Base-by-base conservation (phyloP, 768 basidiomycete species). In the Podaxis sp. region DNA sequence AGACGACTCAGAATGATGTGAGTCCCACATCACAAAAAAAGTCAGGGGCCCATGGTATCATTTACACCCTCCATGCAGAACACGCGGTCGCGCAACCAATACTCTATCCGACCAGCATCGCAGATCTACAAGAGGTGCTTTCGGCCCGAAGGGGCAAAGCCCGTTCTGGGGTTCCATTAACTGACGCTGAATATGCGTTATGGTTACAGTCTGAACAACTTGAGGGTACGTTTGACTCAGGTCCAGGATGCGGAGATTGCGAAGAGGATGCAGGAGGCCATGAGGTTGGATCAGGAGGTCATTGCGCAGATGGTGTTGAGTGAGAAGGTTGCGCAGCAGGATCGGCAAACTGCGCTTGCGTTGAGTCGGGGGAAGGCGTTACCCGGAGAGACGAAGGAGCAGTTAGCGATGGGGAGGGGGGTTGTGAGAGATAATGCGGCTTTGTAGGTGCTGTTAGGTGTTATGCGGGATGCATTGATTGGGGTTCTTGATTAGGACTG, bases 171-270 rank as follows among this genome's bases (percentile, higher is more conserved):
- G 63, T 66, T 0, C 68, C 73, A 2, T 69, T 70, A 5, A 71
- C 75, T 0, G 84, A 87, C 66, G 77, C 79, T 40, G 80, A 83
- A 41, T 58, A 77, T 8, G 85, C 85, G 0, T 70, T 82, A 7
- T 72, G 74, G 41, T 46, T 81, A 0, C 82, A 82, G 58, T 71
- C 72, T 2, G 73, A 80, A 30, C 73, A 76, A 15, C 57, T 81
- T 5, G 62, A 71, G 6, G 64, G 67, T 8, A 62, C 74, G 46
- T 60, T n/a, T 80, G 3, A 66, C 65, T 0, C 48, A 69, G n/a
- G 68, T 78, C 26, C 68, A 72, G 2, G 83, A 84, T 63, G 61
- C 71, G 13, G 70, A 68, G 15, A 67, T 82, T 11, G 83, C 84
- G 0, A 70, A 68, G 58, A 83, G 80, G 61, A 64, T 86, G 8